phyloP scores from a whole-genome alignment of 495 filamentous ascomycete genomes.

The Penicillium paradoxum region DNA sequence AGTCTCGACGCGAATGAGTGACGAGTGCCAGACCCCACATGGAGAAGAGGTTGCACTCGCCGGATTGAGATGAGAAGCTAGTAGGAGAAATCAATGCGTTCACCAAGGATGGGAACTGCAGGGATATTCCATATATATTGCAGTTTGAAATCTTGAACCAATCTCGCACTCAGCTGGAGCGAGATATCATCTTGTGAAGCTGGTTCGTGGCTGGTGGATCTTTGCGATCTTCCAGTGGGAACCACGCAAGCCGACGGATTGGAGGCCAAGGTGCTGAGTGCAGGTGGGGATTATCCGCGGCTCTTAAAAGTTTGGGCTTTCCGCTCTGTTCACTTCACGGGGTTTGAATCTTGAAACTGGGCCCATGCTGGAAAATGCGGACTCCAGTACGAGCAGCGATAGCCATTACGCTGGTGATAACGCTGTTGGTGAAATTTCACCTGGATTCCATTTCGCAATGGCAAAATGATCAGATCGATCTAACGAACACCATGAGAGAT shows the following conservation, averaged over 20 bases:
- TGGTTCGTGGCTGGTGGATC: too few species aligned
- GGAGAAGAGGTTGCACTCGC: slow-evolving; percentile 3
- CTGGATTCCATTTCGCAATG: slow-evolving; percentile 17
- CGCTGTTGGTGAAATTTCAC: slow-evolving; percentile 19
- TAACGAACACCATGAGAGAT: background rate
- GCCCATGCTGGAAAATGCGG: slow-evolving; percentile 12
- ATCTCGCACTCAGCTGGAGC: too few species aligned
- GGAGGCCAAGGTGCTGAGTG: background rate
- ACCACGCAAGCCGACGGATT: too few species aligned
- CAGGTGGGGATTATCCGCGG: background rate
- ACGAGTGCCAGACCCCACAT: slow-evolving; percentile 6
- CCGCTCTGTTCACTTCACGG: background rate
- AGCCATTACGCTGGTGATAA: slow-evolving; percentile 10
- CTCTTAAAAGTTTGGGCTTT: slow-evolving; percentile 1
- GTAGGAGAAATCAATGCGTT: too few species aligned
- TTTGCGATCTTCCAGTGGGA: too few species aligned
- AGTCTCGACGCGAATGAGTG: background rate
- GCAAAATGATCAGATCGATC: slow-evolving; percentile 1
- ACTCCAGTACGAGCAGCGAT: slow-evolving; percentile 13
- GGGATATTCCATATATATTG: too few species aligned
- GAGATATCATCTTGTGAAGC: too few species aligned
- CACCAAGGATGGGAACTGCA: too few species aligned
- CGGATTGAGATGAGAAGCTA: background rate
- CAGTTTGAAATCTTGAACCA: too few species aligned
- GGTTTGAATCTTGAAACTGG: background rate